Percentiles rank a stretch among this genome's conserved stretches.
These are phyloP conservation scores for Candida endomychidarum DNA, from an alignment of 805 yeast species.

Conservation along the genomic window DNA sequence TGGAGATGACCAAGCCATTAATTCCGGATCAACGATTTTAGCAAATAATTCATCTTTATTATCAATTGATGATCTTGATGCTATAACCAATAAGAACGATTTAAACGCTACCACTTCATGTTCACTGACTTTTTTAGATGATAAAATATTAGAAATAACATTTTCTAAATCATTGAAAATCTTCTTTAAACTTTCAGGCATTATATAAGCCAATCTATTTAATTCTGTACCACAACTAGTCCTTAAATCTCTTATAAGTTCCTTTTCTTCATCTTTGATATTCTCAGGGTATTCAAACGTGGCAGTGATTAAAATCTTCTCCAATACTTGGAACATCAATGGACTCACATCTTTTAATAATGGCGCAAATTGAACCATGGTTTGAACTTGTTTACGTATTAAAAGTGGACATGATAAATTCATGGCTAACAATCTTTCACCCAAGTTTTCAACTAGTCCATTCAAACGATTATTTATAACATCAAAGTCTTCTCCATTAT, in stretches of 20 bases:
- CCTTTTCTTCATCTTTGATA: constrained; percentile 71
- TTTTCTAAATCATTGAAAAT: constrained; percentile 80
- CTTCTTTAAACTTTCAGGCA: constrained; percentile 85
- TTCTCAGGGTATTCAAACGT: constrained; percentile 75
- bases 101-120: constrained; percentile 94
- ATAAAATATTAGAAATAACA: constrained; percentile 71
- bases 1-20: constrained; percentile 90
- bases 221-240: constrained; percentile 93
- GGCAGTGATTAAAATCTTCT: constrained; percentile 78
- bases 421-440: constrained; percentile 73
- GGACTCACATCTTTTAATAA: constrained; percentile 72
- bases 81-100: constrained; percentile 86
- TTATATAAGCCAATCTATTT: constrained; percentile 88
- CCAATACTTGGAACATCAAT: constrained; percentile 79
- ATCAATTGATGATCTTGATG: constrained; percentile 76
- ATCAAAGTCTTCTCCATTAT: constrained; percentile 55
- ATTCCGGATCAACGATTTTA: constrained; percentile 88
- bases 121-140: constrained; percentile 69
- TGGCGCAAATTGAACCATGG: constrained; percentile 92
- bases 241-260: constrained; percentile 80
- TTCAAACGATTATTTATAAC: constrained; percentile 51
- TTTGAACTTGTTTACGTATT: constrained; percentile 82
- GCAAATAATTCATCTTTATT: constrained; percentile 78
- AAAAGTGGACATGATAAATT: constrained; percentile 77
- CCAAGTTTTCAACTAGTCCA: constrained; percentile 62